Evolutionary conservation across 2,329 filamentous ascomycete genomes (phyloP).

Genomic region (Dothidotthia symphoricarpi): DNA sequence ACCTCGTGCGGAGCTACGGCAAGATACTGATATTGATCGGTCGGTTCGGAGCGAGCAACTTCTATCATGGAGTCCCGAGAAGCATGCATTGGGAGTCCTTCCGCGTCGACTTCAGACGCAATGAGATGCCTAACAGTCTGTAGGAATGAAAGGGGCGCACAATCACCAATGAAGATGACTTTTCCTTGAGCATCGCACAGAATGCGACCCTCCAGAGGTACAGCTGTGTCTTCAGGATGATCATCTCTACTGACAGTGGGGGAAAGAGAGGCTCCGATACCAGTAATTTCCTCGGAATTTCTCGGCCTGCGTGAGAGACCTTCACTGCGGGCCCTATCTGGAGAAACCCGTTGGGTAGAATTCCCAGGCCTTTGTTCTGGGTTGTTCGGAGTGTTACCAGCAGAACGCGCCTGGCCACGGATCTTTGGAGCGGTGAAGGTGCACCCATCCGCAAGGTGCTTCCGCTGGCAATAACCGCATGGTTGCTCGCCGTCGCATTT

Average conservation of each 20-base stretch:
- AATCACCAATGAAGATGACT: conserved; percentile 56
- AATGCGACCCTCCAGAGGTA: conserved; percentile 48
- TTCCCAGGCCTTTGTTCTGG: not conserved
- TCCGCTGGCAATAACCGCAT: conserved; percentile 50
- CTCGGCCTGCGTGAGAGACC: conserved; percentile 4
- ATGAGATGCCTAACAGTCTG: conserved; percentile 54
- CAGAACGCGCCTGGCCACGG: conserved; percentile 35
- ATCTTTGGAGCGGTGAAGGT: conserved; percentile 42
- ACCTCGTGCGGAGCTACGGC: conserved; percentile 42
- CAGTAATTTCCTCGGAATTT: conserved; percentile 6
- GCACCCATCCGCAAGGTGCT: conserved; percentile 45
- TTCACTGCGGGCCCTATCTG: conserved; percentile 7
- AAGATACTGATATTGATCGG: conserved; percentile 14
- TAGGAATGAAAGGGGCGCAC: conserved; percentile 53
- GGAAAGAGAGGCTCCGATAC: conserved; percentile 16
- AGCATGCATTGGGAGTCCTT: conserved; percentile 21
- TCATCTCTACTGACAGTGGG: conserved; percentile 32
- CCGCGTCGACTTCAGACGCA: conserved; percentile 36
- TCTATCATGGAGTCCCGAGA: conserved; percentile 34
- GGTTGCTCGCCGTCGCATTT: conserved; percentile 54
- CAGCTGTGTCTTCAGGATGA: conserved; percentile 43
- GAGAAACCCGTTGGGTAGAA: conserved; percentile 6
- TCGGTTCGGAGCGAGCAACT: conserved; percentile 27
- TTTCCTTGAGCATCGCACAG: conserved; percentile 55
- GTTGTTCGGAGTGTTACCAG: conserved; percentile 27